These are phyloP conservation scores for Penicillium sp. DNA, from an alignment of 2,329 filamentous ascomycete genomes.

Conservation along the genomic window DNA sequence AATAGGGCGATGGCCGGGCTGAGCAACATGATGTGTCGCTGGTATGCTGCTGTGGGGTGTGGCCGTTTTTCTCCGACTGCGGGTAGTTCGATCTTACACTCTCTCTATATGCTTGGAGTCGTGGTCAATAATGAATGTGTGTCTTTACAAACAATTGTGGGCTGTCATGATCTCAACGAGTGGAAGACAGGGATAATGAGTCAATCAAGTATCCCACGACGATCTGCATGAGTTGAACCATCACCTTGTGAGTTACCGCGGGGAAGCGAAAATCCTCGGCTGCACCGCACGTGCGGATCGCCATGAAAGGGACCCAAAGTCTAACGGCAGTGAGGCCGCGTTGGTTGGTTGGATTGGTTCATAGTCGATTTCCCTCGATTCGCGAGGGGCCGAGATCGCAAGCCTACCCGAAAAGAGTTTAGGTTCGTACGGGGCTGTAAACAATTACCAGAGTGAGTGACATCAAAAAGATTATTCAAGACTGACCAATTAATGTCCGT, in stretches of 20 bases:
- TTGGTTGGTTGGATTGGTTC: not conserved
- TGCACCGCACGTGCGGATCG: constrained; percentile 16
- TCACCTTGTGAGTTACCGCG: not conserved
- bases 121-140: not conserved
- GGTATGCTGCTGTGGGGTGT: not conserved
- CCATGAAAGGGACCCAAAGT: not conserved
- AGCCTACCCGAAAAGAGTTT: constrained; percentile 18
- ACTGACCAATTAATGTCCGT: too few relatives aligned
- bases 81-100: too few relatives aligned
- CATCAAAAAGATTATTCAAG: too few relatives aligned
- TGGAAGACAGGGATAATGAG: not conserved
- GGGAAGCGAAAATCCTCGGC: constrained; percentile 17
- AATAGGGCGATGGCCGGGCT: constrained; percentile 25
- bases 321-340: too few relatives aligned
- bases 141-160: not conserved
- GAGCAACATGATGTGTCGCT: constrained; percentile 26
- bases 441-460: not conserved
- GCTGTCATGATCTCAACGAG: not conserved
- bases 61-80: not conserved
- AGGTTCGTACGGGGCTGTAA: not conserved
- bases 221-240: not conserved
- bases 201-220: not conserved
- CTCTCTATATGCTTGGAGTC: too few relatives aligned
- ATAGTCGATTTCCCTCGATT: not conserved
- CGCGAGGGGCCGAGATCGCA: constrained; percentile 19